A percentile compares a stretch with the other conserved stretches of the same genome.
Evolutionary conservation across 2,329 filamentous ascomycete species (phyloP).

Genomic region (Penicillium fuscoglaucum): DNA sequence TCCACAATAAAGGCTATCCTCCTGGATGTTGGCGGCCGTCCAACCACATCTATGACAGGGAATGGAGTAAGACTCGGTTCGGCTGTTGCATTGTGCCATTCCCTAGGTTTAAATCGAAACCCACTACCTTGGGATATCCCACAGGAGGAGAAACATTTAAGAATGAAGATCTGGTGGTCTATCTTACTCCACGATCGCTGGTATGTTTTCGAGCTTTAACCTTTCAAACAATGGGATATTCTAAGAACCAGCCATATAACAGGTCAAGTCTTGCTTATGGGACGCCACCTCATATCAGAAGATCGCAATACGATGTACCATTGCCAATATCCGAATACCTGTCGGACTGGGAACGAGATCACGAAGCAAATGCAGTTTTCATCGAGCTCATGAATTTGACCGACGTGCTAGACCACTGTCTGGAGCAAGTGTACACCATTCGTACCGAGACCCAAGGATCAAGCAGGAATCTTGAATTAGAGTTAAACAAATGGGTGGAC

Average conservation of each 20-base stretch:
- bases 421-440: slow-evolving; percentile 38
- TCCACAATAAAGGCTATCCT: slow-evolving; percentile 56
- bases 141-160: slow-evolving; percentile 50
- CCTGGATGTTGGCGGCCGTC: slow-evolving; percentile 57
- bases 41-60: slow-evolving; percentile 56
- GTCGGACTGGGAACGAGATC: slow-evolving; percentile 23
- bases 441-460: slow-evolving; percentile 19
- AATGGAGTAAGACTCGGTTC: slow-evolving; percentile 55
- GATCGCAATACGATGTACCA: slow-evolving; percentile 52
- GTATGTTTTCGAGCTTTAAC: slow-evolving; percentile 34
- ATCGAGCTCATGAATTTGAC: slow-evolving; percentile 50
- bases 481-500: slow-evolving; percentile 50
- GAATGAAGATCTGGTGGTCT: slow-evolving; percentile 60
- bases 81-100: slow-evolving; percentile 55
- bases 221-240: not conserved
- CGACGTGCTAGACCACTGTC: slow-evolving; percentile 42
- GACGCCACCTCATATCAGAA: slow-evolving; percentile 52
- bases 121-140: slow-evolving; percentile 56
- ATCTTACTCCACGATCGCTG: slow-evolving; percentile 58
- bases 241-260: not conserved
- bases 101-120: slow-evolving; percentile 57
- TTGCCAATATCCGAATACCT: slow-evolving; percentile 43
- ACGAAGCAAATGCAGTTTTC: slow-evolving; percentile 43
- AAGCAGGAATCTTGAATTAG: slow-evolving; percentile 37
- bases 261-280: slow-evolving; percentile 57